phyloP scores from a whole-genome alignment of 768 basidiomycete species.

The Lyophyllum shimeji region DNA sequence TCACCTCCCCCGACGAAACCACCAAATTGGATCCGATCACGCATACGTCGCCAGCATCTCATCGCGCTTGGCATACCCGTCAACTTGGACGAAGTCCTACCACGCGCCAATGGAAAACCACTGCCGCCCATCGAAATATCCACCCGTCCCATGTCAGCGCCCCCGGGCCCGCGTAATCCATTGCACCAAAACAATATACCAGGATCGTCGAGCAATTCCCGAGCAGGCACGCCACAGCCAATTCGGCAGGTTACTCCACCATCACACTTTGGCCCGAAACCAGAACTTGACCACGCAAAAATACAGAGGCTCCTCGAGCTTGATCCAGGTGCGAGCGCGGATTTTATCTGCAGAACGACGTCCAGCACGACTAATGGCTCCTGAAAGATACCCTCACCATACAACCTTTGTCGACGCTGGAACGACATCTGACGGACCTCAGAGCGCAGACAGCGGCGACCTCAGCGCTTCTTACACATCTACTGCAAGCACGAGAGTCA shows the following conservation, averaged over 20 bases:
- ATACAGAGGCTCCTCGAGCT: slow-evolving; percentile 67
- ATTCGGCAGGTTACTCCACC: slow-evolving; percentile 31
- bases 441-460: slow-evolving; percentile 72
- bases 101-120: slow-evolving; percentile 59
- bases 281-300: slow-evolving; percentile 65
- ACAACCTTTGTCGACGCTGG: slow-evolving; percentile 65
- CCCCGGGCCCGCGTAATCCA: slow-evolving; percentile 58
- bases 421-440: slow-evolving; percentile 66
- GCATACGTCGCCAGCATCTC: slow-evolving; percentile 86
- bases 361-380: not conserved
- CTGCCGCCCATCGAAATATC: slow-evolving; percentile 82
- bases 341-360: not conserved
- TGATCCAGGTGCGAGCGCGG: slow-evolving; percentile 54
- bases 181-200: slow-evolving; percentile 27
- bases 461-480: slow-evolving; percentile 74
- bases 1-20: slow-evolving; percentile 75
- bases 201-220: slow-evolving; percentile 42
- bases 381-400: slow-evolving; percentile 67
- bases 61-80: slow-evolving; percentile 92
- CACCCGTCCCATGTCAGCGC: slow-evolving; percentile 80
- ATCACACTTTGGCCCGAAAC: slow-evolving; percentile 70
- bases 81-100: slow-evolving; percentile 90
- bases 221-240: slow-evolving; percentile 51
- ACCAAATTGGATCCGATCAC: slow-evolving; percentile 93
- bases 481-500: slow-evolving; percentile 79